Evolutionary conservation across 257 asterid species (phyloP), one percentile per base, ranked within the genome.

Genomic region (Cynanchum wilfordii): DNA sequence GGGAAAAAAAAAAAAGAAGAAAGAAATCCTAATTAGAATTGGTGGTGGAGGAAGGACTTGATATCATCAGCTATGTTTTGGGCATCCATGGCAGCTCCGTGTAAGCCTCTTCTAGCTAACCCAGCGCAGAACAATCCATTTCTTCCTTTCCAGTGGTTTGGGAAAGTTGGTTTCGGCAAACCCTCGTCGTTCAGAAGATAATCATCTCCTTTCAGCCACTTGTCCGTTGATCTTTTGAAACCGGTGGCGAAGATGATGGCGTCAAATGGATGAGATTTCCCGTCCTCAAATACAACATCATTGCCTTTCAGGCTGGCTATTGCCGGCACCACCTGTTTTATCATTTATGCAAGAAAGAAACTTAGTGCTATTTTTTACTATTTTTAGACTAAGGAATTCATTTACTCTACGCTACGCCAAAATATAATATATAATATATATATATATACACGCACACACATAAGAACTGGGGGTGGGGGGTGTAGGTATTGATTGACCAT

Each of bases 141-240:
- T 40, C 79, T 45, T 3, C 97, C 96, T 80, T 92, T 92, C 98
- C 98, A 92, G 11, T 88, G 86, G 62, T 86, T 72, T 1, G 97
- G 96, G 49, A 24, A 82, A 51, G 20, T 70, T 17, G 36, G 79
- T 75, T 84, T 85, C 17, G 97, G 75, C 33, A 87, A 60, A 69
- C 96, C 97, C 29, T 93, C 89, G 13, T 87, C 89, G 57, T 69
- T 79, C 16, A 93, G 63, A 73, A 90, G 73, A 75, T 77, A 60
- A 20, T 86, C 84, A 71, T 84, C 91, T 3, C 85, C 96, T 89
- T 89, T 80, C 66, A 92, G 97, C 98, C 97, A 92, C 0, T 80
- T 59, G 42, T 78, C 65, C 44, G 96, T 90, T 5, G 97, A 81
- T 81, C 93, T 86, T 65, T 85, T 87, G 76, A 90, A 90, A 2